A percentile compares a stretch with the other conserved stretches of the same genome.
These are phyloP conservation scores for Scalesia atractyloides DNA, from an alignment of 129 eudicot species.

Conservation along the genomic window DNA sequence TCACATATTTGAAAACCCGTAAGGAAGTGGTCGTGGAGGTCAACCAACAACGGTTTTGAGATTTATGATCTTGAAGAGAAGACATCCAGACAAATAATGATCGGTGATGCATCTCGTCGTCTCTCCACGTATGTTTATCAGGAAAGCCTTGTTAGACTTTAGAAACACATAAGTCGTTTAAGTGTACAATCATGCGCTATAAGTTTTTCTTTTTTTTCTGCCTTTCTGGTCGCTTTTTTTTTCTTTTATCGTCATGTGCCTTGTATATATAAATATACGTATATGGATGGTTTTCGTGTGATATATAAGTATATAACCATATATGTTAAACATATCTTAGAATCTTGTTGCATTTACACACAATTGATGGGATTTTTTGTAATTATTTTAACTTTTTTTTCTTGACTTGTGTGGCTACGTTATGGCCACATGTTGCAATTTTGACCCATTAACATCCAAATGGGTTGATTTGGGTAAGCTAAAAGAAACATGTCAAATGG, in stretches of 20 bases:
- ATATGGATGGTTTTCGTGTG: too few relatives aligned
- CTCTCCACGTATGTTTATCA: constrained; percentile 15
- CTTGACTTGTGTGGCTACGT: too few relatives aligned
- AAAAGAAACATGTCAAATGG: too few relatives aligned
- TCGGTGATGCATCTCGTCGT: not conserved
- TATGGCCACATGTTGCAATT: too few relatives aligned
- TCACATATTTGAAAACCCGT: constrained; percentile 7
- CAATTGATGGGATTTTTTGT: too few relatives aligned
- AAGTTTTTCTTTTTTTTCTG: not conserved
- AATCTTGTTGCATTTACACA: too few relatives aligned
- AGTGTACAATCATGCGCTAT: constrained; percentile 11
- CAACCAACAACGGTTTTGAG: not conserved
- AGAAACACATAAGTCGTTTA: constrained; percentile 4
- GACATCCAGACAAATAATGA: not conserved
- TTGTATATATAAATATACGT: too few relatives aligned
- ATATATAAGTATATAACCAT: too few relatives aligned
- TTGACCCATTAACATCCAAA: too few relatives aligned
- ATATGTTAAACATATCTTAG: too few relatives aligned
- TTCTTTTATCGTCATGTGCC: not conserved
- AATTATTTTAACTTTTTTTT: too few relatives aligned
- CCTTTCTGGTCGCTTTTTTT: not conserved
- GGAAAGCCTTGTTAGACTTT: constrained; percentile 12
- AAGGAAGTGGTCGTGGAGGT: constrained; percentile 24
- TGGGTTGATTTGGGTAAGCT: too few relatives aligned
- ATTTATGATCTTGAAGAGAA: constrained; percentile 20